These are phyloP conservation scores for Thielaviopsis cerberus DNA, from an alignment of 2,329 filamentous ascomycete genomes.

Conservation along the genomic window DNA sequence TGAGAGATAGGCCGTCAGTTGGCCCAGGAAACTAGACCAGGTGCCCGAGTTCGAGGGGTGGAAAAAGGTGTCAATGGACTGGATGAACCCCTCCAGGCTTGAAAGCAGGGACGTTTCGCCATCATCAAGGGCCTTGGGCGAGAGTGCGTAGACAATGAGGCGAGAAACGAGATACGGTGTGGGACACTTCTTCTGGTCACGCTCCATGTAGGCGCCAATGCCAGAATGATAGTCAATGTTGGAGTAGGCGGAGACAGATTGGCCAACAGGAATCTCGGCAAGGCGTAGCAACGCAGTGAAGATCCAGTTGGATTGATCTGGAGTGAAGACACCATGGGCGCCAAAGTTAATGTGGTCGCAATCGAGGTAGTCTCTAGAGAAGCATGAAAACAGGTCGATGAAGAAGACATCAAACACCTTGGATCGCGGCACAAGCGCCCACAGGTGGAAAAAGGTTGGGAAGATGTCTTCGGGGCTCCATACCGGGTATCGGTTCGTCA, in stretches of 20 bases:
- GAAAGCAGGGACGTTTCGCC: slow-evolving; percentile 63
- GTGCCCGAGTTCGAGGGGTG: slow-evolving; percentile 87
- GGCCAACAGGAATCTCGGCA: slow-evolving; percentile 88
- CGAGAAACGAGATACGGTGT: slow-evolving; percentile 79
- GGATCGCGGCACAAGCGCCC: slow-evolving; percentile 82
- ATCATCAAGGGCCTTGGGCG: slow-evolving; percentile 54
- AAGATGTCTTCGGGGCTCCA: slow-evolving; percentile 80
- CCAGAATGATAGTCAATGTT: slow-evolving; percentile 69
- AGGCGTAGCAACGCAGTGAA: slow-evolving; percentile 81
- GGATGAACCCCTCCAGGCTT: slow-evolving; percentile 75
- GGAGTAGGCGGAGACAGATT: slow-evolving; percentile 84
- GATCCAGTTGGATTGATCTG: slow-evolving; percentile 77
- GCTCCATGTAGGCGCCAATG: slow-evolving; percentile 68
- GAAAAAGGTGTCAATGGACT: slow-evolving; percentile 95
- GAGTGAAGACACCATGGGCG: slow-evolving; percentile 77
- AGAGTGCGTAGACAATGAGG: slow-evolving; percentile 84
- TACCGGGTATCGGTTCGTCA: slow-evolving; percentile 48
- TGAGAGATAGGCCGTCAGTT: slow-evolving; percentile 78
- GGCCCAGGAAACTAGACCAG: slow-evolving; percentile 80
- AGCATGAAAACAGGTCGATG: slow-evolving; percentile 72
- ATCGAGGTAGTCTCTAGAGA: slow-evolving; percentile 66
- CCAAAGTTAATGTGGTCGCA: slow-evolving; percentile 62
- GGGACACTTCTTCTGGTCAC: slow-evolving; percentile 85
- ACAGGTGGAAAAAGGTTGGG: slow-evolving; percentile 88
- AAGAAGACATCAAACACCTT: slow-evolving; percentile 73